Conservation (phyloP, 75 land plant species). For the Isoetes taiwanensis region DNA sequence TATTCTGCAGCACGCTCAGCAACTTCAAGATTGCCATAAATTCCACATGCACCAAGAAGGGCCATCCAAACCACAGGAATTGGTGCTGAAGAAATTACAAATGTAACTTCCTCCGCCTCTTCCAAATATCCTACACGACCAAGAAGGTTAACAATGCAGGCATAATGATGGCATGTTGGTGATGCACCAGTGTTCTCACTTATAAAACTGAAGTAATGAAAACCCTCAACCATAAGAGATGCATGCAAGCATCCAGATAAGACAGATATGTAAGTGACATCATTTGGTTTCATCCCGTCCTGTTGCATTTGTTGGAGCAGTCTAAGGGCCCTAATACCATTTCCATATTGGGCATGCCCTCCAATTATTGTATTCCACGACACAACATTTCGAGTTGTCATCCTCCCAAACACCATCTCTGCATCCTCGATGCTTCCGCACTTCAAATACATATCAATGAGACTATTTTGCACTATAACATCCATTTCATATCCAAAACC, state of each 20-base stretch:
- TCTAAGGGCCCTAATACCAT: conserved; percentile 1
- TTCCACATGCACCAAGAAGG: conserved; percentile 41
- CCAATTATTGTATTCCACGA: conserved; percentile 19
- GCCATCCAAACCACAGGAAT: conserved; percentile 50
- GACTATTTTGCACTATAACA: conserved; percentile 7
- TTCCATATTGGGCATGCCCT: conserved; percentile 15
- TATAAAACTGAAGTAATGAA: conserved; percentile 26
- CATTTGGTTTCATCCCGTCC: conserved; percentile 7
- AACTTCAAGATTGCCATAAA: conserved; percentile 27
- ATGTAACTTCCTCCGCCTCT: conserved; percentile 40
- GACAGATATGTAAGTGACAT: conserved; percentile 6
- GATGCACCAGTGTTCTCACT: conserved; percentile 12
- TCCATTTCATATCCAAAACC: background rate
- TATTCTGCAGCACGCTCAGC: conserved; percentile 28
- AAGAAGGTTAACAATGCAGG: conserved; percentile 50
- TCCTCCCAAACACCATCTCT: background rate
- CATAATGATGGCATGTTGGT: conserved; percentile 46
- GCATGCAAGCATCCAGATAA: conserved; percentile 12
- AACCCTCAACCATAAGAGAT: conserved; percentile 34
- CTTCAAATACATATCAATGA: conserved; percentile 15
- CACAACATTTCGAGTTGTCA: background rate
- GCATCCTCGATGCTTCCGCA: conserved; percentile 12
- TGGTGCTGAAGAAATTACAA: too few relatives aligned
- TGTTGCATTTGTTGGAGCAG: conserved; percentile 12
- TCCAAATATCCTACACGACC: conserved; percentile 40